Base-by-base conservation (phyloP, 2,329 filamentous ascomycete genomes). In the Aaosphaeria pasadenensis region DNA sequence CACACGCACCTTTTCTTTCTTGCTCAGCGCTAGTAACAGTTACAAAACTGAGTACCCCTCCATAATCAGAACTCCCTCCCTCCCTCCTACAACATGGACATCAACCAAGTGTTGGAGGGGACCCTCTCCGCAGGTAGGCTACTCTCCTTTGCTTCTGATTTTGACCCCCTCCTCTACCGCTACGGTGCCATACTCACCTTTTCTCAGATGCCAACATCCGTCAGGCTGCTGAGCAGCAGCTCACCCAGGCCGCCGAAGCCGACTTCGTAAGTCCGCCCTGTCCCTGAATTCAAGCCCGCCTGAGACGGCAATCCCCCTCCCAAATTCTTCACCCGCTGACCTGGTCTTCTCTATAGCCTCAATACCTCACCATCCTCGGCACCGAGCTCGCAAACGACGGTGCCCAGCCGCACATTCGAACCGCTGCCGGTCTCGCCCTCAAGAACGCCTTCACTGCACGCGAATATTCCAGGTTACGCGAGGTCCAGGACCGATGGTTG, bases 391-490 rank as follows among this genome's bases (percentile, higher is more conserved):
- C 90, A 39, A 48, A 51, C 41, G 49, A 51, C 5, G 7, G 83
- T 60, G 86, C 88, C 58, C 81, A 88, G 68, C 82, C 88, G 57
- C 83, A 89, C 69, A 94, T 96, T 69, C 88, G 94, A 80, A 88
- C 89, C 61, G 92, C 94, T 60, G 94, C 94, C 63, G 94, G 91
- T 84, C 84, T 99, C 63, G 92, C 94, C 61, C 80, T 99, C 67
- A 99, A 99, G 78, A 99, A 99, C 81, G 88, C 94, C 65, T 97
- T 99, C 78, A 90, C 89, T 67, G 89, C 91, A 66, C 88, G 94
- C 79, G 94, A 99, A 74, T 86, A 86, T 66, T 78, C 84, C 65
- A 87, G 91, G 68, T 85, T 96, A 75, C 87, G 89, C 68, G 88
- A 95, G 71, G 84, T 97, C 49, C 94, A 97, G 77, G 82, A 85